phyloP scores from a whole-genome alignment of 805 yeast species.

The Debaryomyces maramus region DNA sequence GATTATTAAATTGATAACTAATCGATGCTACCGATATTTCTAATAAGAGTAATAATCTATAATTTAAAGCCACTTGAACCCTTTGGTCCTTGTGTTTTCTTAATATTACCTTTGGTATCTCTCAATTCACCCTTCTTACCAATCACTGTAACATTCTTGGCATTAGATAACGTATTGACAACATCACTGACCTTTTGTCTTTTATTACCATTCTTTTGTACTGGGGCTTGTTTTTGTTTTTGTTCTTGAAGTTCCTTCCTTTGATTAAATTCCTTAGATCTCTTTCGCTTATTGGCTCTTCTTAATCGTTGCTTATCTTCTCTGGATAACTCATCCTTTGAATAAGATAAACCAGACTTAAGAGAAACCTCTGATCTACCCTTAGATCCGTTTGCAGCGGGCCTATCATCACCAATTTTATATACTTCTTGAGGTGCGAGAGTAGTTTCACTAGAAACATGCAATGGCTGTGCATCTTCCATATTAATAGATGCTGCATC shows the following conservation, averaged over 20 bases:
- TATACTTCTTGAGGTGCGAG: conserved; percentile 96
- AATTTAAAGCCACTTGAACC: conserved; percentile 1
- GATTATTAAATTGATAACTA: too few species aligned
- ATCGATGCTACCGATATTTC: too few species aligned
- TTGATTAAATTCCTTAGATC: conserved; percentile 52
- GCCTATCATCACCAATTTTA: conserved; percentile 46
- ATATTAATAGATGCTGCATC: conserved; percentile 76
- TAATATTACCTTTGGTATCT: conserved; percentile 68
- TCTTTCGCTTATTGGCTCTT: conserved; percentile 82
- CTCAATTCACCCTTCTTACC: conserved; percentile 73
- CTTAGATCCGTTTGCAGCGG: conserved; percentile 27
- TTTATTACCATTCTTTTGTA: conserved; percentile 33
- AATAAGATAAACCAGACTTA: conserved; percentile 75
- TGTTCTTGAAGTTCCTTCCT: conserved; percentile 29
- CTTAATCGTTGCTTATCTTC: conserved; percentile 87
- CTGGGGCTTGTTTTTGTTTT: conserved; percentile 25
- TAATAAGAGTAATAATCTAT: too few species aligned
- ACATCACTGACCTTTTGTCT: conserved; percentile 61
- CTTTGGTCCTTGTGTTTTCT: conserved; percentile 28
- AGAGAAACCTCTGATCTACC: conserved; percentile 59
- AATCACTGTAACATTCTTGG: conserved; percentile 76
- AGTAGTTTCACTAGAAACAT: conserved; percentile 67
- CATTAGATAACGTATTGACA: conserved; percentile 66
- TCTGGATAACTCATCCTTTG: conserved; percentile 77
- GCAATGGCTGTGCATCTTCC: conserved; percentile 96